A percentile compares a stretch with the other conserved stretches of the same genome.
Evolutionary conservation across 2,329 filamentous ascomycete species (phyloP).

Genomic region (Ophiocordyceps camponoti-saundersi): DNA sequence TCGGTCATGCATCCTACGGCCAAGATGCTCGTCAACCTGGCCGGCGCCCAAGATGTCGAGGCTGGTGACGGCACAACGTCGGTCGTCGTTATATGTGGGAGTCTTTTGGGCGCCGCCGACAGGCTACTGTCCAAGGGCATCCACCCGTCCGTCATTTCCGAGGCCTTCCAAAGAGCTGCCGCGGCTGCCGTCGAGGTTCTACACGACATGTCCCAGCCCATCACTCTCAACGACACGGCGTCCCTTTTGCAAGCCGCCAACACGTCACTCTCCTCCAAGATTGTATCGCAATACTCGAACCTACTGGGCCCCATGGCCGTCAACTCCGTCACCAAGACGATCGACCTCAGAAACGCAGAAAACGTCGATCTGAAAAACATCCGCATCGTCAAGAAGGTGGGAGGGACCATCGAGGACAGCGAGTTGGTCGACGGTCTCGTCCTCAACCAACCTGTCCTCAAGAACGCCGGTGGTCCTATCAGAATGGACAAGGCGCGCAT

Average conservation of each 20-base stretch:
- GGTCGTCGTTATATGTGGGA: constrained; percentile 94
- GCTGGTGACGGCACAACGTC: constrained; percentile 97
- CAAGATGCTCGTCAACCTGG: constrained; percentile 97
- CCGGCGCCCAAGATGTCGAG: constrained; percentile 93
- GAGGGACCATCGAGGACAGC: constrained; percentile 94
- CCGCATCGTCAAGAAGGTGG: constrained; percentile 91
- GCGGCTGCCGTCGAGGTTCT: constrained; percentile 77
- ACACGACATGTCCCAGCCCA: constrained; percentile 89
- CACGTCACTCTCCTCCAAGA: constrained; percentile 94
- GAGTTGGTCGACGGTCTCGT: constrained; percentile 93
- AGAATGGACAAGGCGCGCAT: constrained; percentile 97
- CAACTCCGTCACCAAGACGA: constrained; percentile 87
- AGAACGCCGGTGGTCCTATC: constrained; percentile 77
- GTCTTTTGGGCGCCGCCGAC: constrained; percentile 84
- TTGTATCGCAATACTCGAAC: constrained; percentile 93
- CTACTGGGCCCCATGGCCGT: constrained; percentile 95
- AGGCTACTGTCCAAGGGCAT: constrained; percentile 82
- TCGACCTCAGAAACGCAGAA: constrained; percentile 86
- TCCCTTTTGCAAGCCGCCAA: constrained; percentile 92
- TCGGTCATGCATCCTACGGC: constrained; percentile 98
- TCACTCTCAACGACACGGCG: constrained; percentile 71
- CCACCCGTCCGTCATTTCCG: constrained; percentile 93
- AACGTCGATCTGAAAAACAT: constrained; percentile 97
- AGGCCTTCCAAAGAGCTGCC: constrained; percentile 91
- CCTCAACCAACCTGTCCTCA: constrained; percentile 80